A percentile compares a stretch with the other conserved stretches of the same genome.
These are phyloP conservation scores for Cryomyces minteri DNA, from an alignment of 495 filamentous ascomycete species.

Conservation along the genomic window DNA sequence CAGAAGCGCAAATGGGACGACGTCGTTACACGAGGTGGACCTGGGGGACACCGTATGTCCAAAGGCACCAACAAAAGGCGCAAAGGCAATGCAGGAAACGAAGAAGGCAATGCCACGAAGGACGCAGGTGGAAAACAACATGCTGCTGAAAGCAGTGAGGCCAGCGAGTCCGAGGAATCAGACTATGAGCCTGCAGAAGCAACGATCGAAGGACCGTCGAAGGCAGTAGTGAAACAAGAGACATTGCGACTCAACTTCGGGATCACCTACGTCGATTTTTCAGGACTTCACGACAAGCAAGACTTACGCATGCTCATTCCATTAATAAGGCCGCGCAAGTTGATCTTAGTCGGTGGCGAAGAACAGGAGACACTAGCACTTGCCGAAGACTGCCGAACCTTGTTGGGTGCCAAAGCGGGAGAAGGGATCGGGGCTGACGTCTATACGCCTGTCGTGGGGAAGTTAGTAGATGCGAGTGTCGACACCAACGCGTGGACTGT, in stretches of 20 bases:
- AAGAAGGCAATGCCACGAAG: not conserved
- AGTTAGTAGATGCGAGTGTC: constrained; percentile 70
- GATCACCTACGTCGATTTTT: constrained; percentile 79
- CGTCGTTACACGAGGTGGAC: constrained; percentile 15
- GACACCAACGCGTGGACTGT: constrained; percentile 97
- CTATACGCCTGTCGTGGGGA: constrained; percentile 58
- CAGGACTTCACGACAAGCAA: constrained; percentile 80
- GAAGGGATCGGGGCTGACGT: constrained; percentile 36
- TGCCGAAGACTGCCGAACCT: constrained; percentile 62
- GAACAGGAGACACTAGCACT: constrained; percentile 57
- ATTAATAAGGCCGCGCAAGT: constrained; percentile 79
- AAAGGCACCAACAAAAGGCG: constrained; percentile 10
- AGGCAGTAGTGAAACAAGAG: constrained; percentile 41
- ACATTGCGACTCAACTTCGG: constrained; percentile 47
- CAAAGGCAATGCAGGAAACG: constrained; percentile 5
- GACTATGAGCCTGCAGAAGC: constrained; percentile 31
- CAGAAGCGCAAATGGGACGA: constrained; percentile 94
- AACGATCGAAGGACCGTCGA: constrained; percentile 49
- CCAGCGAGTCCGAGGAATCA: constrained; percentile 31
- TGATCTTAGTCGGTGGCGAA: constrained; percentile 72
- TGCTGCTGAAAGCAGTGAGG: constrained; percentile 24
- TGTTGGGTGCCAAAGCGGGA: constrained; percentile 33
- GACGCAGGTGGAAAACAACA: constrained; percentile 4
- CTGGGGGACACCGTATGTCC: constrained; percentile 9
- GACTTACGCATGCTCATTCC: constrained; percentile 89